Percentiles rank a stretch among this genome's conserved stretches.
Conservation (phyloP, 495 filamentous ascomycete genomes). For the Neurospora africana region DNA sequence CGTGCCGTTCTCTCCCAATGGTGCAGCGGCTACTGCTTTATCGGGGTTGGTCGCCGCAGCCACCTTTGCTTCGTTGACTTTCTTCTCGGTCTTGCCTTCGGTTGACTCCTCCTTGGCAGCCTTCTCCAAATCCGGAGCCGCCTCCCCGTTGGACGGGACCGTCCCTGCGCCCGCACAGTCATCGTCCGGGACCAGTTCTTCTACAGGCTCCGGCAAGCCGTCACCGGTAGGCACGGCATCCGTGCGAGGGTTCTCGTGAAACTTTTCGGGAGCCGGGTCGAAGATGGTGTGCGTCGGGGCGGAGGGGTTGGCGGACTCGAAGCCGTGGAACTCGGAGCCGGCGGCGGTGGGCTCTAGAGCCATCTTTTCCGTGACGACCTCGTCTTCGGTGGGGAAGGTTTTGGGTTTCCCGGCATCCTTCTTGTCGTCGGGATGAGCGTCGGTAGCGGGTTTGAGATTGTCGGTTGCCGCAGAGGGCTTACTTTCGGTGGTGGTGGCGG, state of each 20-base stretch:
- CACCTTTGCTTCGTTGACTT: conserved; percentile 1
- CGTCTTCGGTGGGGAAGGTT: not conserved
- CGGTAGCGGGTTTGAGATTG: not conserved
- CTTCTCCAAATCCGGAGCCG: not conserved
- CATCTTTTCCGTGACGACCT: not conserved
- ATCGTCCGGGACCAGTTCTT: not conserved
- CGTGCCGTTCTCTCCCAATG: conserved; percentile 3
- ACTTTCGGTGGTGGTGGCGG: conserved; percentile 4
- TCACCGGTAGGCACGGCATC: not conserved
- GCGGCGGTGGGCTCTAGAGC: not conserved
- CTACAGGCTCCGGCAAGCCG: not conserved
- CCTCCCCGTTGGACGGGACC: not conserved
- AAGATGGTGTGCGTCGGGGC: not conserved
- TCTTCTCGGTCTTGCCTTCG: conserved; percentile 1
- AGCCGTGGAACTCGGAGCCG: not conserved
- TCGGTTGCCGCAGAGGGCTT: not conserved
- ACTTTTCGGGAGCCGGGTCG: not conserved
- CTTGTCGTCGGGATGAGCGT: not conserved
- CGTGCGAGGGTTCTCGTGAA: not conserved
- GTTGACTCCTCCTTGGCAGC: conserved; percentile 2
- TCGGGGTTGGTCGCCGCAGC: not conserved
- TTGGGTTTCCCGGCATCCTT: conserved; percentile 1
- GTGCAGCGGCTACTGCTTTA: not conserved
- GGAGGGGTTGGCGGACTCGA: not conserved
- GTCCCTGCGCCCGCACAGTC: not conserved